Evolutionary conservation across 73 alveolate genomes (phyloP), one percentile per base, ranked within the genome.

Genomic region (Uronychia binucleata): DNA sequence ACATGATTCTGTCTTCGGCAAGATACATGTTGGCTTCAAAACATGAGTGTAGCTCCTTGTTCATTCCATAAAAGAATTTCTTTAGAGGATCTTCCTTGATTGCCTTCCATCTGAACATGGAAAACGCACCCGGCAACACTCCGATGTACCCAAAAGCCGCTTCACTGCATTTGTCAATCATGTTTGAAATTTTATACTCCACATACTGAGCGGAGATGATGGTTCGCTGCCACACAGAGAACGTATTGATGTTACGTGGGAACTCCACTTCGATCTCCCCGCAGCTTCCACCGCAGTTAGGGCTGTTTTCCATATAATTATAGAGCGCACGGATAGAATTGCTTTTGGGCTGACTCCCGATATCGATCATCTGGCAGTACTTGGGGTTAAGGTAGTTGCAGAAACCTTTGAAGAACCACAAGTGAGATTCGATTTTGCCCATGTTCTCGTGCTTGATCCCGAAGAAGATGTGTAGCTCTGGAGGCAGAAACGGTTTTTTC

Each of bases 1-100:
- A 88, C 87, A 91, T 83, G 25, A 91, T 81, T 59, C 96, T 67
- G 58, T 91, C 96, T 35, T 91, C 96, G 13, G 96, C 96, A 8
- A 91, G 77, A 46, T 88, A 91, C 82, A 86, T 88, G 59, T 91
- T 91, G 0, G 92, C 81, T 8, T 81, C 82, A 28, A 31, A 26
- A 28, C 87, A 79, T 35, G 34, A n/a, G 28, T 77, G 57, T 33
- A 83, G 46, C 28, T 84, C 34, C 33, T 76, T 75, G 25, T 75
- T 75, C 34, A 75, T 30, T 1, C 94, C 91, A 26, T 77, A 58
- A 26, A 88, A 83, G 77, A 88, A 88, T 81, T 83, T 27, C 30
- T 88, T 81, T 0, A 90, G 82, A 1, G 95, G 95, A 74, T 46
- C 78, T 26, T 67, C 86, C 77, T 84, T 46, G 19, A 90, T 79